Evolutionary conservation across 768 basidiomycete species (phyloP).

Genomic region (Podaxis sp.): DNA sequence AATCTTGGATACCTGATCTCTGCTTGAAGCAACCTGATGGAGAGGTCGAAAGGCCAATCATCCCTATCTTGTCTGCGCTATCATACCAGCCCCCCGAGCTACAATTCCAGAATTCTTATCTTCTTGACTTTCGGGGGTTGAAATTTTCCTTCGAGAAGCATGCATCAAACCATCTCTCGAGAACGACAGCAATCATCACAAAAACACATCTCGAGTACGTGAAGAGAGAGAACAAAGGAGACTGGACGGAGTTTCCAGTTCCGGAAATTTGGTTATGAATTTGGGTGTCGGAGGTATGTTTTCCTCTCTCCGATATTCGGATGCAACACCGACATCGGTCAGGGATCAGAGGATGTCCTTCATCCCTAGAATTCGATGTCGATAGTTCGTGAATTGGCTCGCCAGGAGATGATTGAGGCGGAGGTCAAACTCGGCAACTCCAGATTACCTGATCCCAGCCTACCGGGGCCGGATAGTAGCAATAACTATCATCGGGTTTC

Average conservation of each 20-base stretch:
- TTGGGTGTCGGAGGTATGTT: neutral
- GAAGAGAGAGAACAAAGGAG: neutral
- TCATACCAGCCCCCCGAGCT: neutral
- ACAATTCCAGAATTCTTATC: neutral
- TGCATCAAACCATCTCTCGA: neutral
- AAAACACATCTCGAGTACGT: neutral
- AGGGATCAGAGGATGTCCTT: neutral
- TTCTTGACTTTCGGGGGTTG: neutral
- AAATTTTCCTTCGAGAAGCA: neutral
- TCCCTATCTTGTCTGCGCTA: neutral
- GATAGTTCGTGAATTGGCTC: neutral
- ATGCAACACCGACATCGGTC: neutral
- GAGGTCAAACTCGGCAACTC: neutral
- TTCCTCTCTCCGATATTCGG: neutral
- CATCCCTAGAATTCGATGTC: neutral
- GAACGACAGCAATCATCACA: neutral
- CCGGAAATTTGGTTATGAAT: neutral
- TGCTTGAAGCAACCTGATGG: neutral
- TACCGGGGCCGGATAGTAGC: neutral
- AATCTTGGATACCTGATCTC: neutral
- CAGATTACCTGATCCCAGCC: neutral
- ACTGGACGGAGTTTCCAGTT: neutral
- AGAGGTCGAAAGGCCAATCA: neutral
- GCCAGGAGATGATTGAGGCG: neutral
- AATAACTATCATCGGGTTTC: neutral